Base-by-base conservation (phyloP, 2,329 filamentous ascomycete genomes). In the Fusarium luffae region DNA sequence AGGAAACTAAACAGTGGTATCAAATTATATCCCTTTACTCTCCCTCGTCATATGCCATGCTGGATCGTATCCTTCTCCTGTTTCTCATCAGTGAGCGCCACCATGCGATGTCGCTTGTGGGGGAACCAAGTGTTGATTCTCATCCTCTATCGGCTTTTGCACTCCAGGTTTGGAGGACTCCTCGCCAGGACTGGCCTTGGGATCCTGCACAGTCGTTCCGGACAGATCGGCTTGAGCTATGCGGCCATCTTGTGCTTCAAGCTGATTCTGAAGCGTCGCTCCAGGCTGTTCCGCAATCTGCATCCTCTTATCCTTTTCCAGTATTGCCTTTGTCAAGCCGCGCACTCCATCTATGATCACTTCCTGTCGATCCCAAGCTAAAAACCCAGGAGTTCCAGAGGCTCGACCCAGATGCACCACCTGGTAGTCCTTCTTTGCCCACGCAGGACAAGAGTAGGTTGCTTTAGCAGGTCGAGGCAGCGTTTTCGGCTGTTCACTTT, bases 291-390 rank as follows among this genome's bases (percentile, higher is more conserved):
- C 63, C 0, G 73, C 30, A 18, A 68, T 66, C 25, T 72, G 74
- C n/a, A 86, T 77, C 18, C 82, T 77, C 40, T 72, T 70, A 56
- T 85, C 82, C 10, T 68, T 63, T 25, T 71, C 75, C 16, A 84
- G 30, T 11, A 86, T 72, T 5, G 77, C 79, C 56, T 77, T 77
- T 1, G 82, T 80, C 34, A 87, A 75, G 6, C 77, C 80, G 34
- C 80, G 76, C 4, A 80, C 77, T 1, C 85, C 85, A 4, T 78
- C 70, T 1, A 77, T 69, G 58, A 87, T 82, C 40, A 84, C 70
- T 32, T 84, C 82, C 3, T 85, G 84, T 18, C 81, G 76, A 61
- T 86, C 84, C 82, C 83, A 85, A 13, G 82, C 80, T 34, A 87
- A 69, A 34, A 87, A 76, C 0, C 84, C 84, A 0, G 83, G 77